Evolutionary conservation across 345 rosid species (phyloP).

Genomic region (Ricinus communis): DNA sequence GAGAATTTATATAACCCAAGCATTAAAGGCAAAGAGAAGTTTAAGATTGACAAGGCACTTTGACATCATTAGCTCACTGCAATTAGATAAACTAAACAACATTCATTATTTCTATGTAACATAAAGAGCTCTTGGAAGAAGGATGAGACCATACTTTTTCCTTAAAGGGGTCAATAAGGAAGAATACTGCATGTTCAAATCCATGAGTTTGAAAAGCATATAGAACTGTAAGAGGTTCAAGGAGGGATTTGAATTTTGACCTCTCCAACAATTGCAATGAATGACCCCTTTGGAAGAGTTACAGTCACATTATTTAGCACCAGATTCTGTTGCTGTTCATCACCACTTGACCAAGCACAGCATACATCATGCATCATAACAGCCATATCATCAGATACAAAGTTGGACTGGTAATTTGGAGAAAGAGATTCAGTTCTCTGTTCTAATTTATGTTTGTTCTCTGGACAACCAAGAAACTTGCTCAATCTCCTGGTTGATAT

Average conservation of each 20-base stretch:
- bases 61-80: not conserved
- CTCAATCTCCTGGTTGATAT: slow-evolving; percentile 80
- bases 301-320: slow-evolving; percentile 59
- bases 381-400: slow-evolving; percentile 44
- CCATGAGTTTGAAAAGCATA: not conserved
- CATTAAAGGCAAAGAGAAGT: not conserved
- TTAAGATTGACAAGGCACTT: not conserved
- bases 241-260: slow-evolving; percentile 32
- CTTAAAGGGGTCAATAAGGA: not conserved
- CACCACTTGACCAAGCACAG: slow-evolving; percentile 65
- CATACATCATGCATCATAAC: slow-evolving; percentile 61
- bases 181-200: not conserved
- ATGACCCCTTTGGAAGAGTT: slow-evolving; percentile 57
- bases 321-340: slow-evolving; percentile 40
- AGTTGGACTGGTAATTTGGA: slow-evolving; percentile 31
- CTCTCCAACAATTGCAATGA: slow-evolving; percentile 84
- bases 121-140: not conserved
- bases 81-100: not conserved
- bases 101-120: not conserved
- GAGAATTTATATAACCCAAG: too few relatives aligned
- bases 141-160: not conserved
- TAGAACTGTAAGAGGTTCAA: slow-evolving; percentile 1
- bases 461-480: slow-evolving; percentile 71
- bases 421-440: slow-evolving; percentile 22
- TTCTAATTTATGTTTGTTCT: slow-evolving; percentile 35